These are phyloP conservation scores for Neofusicoccum laricinum DNA, from an alignment of 2,329 filamentous ascomycete genomes.

Conservation along the genomic window DNA sequence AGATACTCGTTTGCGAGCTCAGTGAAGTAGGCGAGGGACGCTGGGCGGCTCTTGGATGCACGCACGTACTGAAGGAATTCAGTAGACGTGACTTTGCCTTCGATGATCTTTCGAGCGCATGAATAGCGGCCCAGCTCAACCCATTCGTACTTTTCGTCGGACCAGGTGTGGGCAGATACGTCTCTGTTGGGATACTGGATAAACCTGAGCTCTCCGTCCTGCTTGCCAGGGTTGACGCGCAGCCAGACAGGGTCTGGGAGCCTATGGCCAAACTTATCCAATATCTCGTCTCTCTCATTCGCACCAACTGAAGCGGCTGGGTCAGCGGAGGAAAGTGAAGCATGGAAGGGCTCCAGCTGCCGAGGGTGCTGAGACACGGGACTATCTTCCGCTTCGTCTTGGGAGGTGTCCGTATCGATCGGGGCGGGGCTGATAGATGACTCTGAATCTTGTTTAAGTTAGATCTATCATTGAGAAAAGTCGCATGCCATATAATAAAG, in stretches of 20 bases:
- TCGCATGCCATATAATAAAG: too few species aligned
- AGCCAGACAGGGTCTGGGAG: conserved; percentile 43
- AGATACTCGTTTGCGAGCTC: conserved; percentile 30
- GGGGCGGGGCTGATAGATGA: background rate
- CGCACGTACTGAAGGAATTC: conserved; percentile 18
- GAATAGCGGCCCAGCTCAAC: conserved; percentile 45
- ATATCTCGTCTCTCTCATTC: conserved; percentile 25
- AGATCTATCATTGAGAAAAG: background rate
- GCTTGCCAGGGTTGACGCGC: conserved; percentile 28
- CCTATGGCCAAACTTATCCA: conserved; percentile 39
- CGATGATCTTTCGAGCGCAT: conserved; percentile 40
- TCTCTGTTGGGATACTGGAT: conserved; percentile 48
- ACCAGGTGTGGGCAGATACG: conserved; percentile 49
- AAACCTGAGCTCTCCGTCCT: conserved; percentile 45
- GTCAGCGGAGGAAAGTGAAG: conserved; percentile 13
- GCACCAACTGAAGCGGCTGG: conserved; percentile 14
- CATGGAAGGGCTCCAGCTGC: background rate
- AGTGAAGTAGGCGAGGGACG: conserved; percentile 43
- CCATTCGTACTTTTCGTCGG: conserved; percentile 39
- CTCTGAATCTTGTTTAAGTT: background rate
- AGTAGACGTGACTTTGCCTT: conserved; percentile 28
- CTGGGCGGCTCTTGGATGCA: conserved; percentile 26
- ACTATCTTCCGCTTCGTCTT: background rate
- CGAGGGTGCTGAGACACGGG: background rate
- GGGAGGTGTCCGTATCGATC: background rate